phyloP scores from a whole-genome alignment of 345 rosid genomes.

The Erodium maritimum region DNA sequence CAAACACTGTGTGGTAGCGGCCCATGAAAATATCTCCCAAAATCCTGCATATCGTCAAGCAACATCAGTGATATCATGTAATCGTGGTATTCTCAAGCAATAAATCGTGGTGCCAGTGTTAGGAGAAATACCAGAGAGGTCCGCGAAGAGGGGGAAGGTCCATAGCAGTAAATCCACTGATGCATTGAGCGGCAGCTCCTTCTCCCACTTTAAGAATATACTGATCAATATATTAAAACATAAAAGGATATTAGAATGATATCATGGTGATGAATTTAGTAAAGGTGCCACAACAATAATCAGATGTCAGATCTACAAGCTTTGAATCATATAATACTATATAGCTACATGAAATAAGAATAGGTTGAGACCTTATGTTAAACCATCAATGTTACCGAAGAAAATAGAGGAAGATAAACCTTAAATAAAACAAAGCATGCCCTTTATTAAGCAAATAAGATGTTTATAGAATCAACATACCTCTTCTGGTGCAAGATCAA shows the following conservation, averaged over 20 bases:
- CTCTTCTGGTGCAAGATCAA: slow-evolving; percentile 68
- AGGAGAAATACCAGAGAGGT: slow-evolving; percentile 37
- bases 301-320: not conserved
- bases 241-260: not conserved
- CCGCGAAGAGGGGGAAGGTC: slow-evolving; percentile 53
- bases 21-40: slow-evolving; percentile 94
- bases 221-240: slow-evolving; percentile 14
- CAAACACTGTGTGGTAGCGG: slow-evolving; percentile 53
- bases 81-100: not conserved
- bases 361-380: not conserved
- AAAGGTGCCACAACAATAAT: too few species aligned
- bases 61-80: not conserved
- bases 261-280: too few species aligned
- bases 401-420: not conserved
- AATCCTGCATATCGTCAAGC: slow-evolving; percentile 35
- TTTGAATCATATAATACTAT: not conserved
- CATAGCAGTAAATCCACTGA: slow-evolving; percentile 48
- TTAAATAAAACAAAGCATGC: not conserved
- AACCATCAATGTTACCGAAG: not conserved
- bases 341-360: not conserved
- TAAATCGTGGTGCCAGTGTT: not conserved
- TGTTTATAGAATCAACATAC: slow-evolving; percentile 19
- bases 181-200: slow-evolving; percentile 42
- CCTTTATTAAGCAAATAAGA: not conserved
- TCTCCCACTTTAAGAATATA: slow-evolving; percentile 47